Evolutionary conservation across 169 alveolate genomes (phyloP).

Genomic region (Plasmodium yoelii): DNA sequence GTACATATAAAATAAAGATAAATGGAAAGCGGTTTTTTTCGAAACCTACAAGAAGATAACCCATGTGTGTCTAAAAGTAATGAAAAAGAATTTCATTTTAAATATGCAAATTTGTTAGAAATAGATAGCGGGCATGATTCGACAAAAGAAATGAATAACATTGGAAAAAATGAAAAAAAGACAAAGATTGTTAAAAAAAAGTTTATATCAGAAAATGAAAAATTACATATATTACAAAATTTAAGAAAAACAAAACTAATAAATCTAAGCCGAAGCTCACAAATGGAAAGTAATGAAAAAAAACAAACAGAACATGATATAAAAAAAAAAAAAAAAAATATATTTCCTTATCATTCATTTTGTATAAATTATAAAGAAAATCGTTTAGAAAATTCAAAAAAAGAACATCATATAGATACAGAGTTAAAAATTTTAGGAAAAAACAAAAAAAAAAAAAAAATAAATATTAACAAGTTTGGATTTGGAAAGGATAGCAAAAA

Average conservation of each 20-base stretch:
- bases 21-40: constrained; percentile 23
- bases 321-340: constrained; percentile 26
- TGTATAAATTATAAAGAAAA: constrained; percentile 22
- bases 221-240: constrained; percentile 16
- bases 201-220: constrained; percentile 41
- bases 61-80: too few relatives aligned
- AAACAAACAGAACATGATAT: neutral
- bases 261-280: neutral
- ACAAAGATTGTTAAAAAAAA: constrained; percentile 2
- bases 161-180: neutral
- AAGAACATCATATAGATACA: neutral
- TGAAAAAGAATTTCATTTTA: too few relatives aligned
- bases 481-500: too few relatives aligned
- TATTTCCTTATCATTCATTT: constrained; percentile 45
- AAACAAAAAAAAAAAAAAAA: too few relatives aligned
- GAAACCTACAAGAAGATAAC: neutral
- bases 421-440: too few relatives aligned
- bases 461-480: too few relatives aligned
- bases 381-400: neutral
- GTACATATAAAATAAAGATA: neutral
- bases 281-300: too few relatives aligned
- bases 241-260: constrained; percentile 15
- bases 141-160: neutral
- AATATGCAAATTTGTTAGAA: neutral
- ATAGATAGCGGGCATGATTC: neutral